Evolutionary conservation across 345 rosid species (phyloP).

Genomic region (Euphorbia tirucalli): DNA sequence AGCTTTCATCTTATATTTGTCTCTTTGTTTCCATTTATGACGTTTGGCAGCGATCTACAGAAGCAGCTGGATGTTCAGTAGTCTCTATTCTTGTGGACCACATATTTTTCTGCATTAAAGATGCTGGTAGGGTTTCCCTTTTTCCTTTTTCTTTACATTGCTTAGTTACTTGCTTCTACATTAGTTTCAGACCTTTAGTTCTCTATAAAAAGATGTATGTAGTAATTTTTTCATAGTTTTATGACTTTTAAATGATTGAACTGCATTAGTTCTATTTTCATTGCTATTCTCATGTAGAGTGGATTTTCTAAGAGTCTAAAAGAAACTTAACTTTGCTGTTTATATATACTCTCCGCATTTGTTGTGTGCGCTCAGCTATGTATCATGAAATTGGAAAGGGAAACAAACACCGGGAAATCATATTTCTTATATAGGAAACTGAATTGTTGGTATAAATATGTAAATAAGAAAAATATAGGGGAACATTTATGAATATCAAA

Average conservation of each 20-base stretch:
- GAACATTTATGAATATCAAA: no score
- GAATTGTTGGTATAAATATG: no score
- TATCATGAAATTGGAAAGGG: no score
- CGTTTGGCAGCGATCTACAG: slow-evolving; percentile 59
- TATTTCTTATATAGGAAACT: no score
- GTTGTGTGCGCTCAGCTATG: no score
- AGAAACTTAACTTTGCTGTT: not conserved
- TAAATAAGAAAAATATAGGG: no score
- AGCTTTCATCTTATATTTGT: not conserved
- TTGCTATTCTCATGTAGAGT: not conserved
- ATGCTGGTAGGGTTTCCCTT: slow-evolving; percentile 62
- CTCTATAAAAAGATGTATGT: not conserved
- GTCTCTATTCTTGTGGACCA: slow-evolving; percentile 94
- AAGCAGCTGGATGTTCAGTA: slow-evolving; percentile 90
- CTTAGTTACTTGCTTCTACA: not conserved
- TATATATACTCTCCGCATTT: no score
- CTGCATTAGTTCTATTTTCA: not conserved
- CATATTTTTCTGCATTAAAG: slow-evolving; percentile 91
- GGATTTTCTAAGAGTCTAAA: not conserved
- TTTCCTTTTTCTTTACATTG: not conserved
- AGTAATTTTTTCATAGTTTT: not conserved
- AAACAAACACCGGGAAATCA: no score
- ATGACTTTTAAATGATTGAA: not conserved
- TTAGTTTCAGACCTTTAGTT: not conserved
- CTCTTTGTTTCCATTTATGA: slow-evolving; percentile 29